Evolutionary conservation across 192 early-diverging fungal species (phyloP).

Genomic region (Coemansia sp.): DNA sequence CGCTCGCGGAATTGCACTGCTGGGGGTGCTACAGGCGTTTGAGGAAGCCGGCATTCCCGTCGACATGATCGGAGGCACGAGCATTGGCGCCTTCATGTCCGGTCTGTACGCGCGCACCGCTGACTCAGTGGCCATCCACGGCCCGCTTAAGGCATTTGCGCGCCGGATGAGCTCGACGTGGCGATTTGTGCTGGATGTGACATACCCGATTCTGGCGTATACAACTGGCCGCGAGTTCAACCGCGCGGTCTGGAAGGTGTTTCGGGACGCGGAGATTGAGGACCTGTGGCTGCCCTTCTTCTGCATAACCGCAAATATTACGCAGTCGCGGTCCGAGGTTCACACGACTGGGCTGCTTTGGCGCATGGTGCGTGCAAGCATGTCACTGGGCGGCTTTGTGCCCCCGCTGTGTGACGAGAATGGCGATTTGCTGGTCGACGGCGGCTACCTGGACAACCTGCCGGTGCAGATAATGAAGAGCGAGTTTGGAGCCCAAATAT

Average conservation of each 20-base stretch:
- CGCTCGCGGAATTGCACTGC: slow-evolving; percentile 89
- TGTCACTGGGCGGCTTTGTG: slow-evolving; percentile 94
- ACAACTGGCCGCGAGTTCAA: slow-evolving; percentile 97
- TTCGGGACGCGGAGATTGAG: slow-evolving; percentile 91
- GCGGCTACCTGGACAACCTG: slow-evolving; percentile 97
- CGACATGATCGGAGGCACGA: slow-evolving; percentile 98
- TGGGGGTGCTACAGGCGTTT: slow-evolving; percentile 89
- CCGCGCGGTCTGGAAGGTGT: slow-evolving; percentile 93
- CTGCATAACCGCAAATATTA: slow-evolving; percentile 95
- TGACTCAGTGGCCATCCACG: slow-evolving; percentile 85
- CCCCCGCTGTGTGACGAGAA: slow-evolving; percentile 92
- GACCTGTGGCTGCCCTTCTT: slow-evolving; percentile 98
- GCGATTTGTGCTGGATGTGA: slow-evolving; percentile 89
- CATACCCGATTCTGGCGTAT: slow-evolving; percentile 90
- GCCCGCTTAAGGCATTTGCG: slow-evolving; percentile 81
- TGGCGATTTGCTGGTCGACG: slow-evolving; percentile 96
- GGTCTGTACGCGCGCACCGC: slow-evolving; percentile 89
- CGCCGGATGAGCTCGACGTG: slow-evolving; percentile 77
- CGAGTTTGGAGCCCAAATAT: slow-evolving; percentile 78
- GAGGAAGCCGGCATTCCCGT: slow-evolving; percentile 98
- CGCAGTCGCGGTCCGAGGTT: slow-evolving; percentile 88
- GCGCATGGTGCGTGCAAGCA: slow-evolving; percentile 96
- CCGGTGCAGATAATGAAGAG: slow-evolving; percentile 82
- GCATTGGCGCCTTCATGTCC: slow-evolving; percentile 93
- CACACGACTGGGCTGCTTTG: slow-evolving; percentile 93